phyloP scores from a whole-genome alignment of 2,329 filamentous ascomycete genomes.

The Epichloe brachyelytri region DNA sequence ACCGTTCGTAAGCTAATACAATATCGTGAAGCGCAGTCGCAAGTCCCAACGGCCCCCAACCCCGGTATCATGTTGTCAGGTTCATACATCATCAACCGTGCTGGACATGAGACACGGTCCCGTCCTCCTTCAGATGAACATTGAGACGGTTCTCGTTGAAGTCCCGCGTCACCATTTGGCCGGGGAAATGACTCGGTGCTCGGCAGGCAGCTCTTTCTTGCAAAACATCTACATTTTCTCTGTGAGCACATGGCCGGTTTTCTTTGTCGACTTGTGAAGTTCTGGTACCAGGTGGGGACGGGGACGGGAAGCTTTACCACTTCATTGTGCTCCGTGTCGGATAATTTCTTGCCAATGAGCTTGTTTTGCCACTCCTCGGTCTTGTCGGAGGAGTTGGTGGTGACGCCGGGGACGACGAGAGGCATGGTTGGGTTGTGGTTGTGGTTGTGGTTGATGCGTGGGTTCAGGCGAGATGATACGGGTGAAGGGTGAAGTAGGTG shows the following conservation, averaged over 20 bases:
- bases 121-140: constrained; percentile 45
- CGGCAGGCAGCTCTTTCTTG: constrained; percentile 44
- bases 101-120: constrained; percentile 45
- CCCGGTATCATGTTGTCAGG: too few species aligned
- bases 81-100: constrained; percentile 30
- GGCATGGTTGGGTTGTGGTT: constrained; percentile 34
- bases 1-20: too few species aligned
- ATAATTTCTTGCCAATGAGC: constrained; percentile 50
- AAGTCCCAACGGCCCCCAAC: too few species aligned
- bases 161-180: constrained; percentile 45
- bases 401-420: constrained; percentile 50
- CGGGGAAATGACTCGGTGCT: constrained; percentile 44
- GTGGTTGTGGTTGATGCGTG: neutral
- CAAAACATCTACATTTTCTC: constrained; percentile 37
- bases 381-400: constrained; percentile 29
- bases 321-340: constrained; percentile 35
- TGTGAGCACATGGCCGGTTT: neutral
- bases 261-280: too few species aligned
- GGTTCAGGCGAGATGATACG: neutral
- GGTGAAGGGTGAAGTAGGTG: neutral
- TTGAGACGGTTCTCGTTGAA: constrained; percentile 42
- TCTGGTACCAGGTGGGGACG: neutral
- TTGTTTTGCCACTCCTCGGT: constrained; percentile 48
- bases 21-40: too few species aligned
- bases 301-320: constrained; percentile 29